A percentile compares a stretch with the other conserved stretches of the same genome.
Conservation (phyloP, 352 stramenopile species). For the Thraustochytrium striatum region DNA sequence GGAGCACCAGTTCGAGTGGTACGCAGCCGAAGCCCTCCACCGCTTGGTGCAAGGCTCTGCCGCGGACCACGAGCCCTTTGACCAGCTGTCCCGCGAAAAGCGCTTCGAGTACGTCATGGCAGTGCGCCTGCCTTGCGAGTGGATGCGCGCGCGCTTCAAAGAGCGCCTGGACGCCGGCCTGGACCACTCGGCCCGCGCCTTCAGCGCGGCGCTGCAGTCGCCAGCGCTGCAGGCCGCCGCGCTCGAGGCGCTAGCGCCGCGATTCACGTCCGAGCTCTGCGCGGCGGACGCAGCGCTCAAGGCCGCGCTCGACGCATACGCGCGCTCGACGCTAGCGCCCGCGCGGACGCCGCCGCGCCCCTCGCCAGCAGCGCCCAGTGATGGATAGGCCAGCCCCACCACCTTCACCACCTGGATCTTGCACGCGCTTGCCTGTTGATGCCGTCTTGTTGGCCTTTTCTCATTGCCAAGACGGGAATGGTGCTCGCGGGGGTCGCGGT, state of each 20-base stretch:
- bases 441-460: too few species aligned
- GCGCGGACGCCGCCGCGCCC: not conserved
- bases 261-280: not conserved
- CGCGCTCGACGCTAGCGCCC: not conserved
- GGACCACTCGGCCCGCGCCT: not conserved
- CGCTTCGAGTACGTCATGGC: too few species aligned
- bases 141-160: too few species aligned
- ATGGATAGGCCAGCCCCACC: not conserved
- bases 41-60: not conserved
- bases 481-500: too few species aligned
- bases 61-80: not conserved
- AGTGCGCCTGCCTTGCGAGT: too few species aligned
- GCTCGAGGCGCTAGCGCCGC: not conserved
- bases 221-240: not conserved
- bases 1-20: constrained; percentile 15
- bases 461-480: too few species aligned
- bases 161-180: too few species aligned
- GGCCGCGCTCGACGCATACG: not conserved
- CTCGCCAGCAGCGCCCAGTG: not conserved
- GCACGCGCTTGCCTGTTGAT: too few species aligned
- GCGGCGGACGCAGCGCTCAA: not conserved
- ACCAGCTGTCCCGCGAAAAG: too few species aligned
- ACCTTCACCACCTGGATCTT: not conserved
- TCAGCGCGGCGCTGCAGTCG: not conserved
- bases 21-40: not conserved